A percentile compares a stretch with the other conserved stretches of the same genome.
Conservation (phyloP, 108 stramenopile genomes). For the Schizochytrium sp. region DNA sequence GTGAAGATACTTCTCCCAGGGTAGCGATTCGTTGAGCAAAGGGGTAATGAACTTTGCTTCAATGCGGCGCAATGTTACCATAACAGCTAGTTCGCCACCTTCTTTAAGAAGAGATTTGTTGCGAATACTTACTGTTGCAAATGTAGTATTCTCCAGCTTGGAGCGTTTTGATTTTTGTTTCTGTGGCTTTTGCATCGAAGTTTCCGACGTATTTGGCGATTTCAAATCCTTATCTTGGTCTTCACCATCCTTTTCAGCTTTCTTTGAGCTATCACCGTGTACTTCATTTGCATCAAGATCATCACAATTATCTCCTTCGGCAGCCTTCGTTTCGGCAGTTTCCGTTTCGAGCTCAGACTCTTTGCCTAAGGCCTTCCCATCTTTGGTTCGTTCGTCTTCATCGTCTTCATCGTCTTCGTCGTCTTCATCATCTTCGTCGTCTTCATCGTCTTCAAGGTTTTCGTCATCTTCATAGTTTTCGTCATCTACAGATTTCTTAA, state of each 20-base stretch:
- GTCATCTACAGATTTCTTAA: background rate
- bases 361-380: background rate
- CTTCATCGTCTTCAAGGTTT: background rate
- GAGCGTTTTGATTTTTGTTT: background rate
- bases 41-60: background rate
- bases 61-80: conserved; percentile 15
- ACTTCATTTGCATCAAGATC: background rate
- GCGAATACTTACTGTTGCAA: background rate
- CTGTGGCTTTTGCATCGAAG: no score
- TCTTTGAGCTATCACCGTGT: background rate
- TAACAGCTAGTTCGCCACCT: conserved; percentile 41
- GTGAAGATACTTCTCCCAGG: conserved; percentile 55
- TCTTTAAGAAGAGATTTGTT: conserved; percentile 6
- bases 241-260: no score
- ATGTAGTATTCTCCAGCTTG: background rate
- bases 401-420: background rate
- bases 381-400: background rate
- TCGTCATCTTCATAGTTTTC: background rate
- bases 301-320: background rate
- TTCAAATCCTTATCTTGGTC: no score
- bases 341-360: background rate
- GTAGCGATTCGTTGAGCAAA: background rate
- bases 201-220: no score
- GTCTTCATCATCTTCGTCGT: background rate
- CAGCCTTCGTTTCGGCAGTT: background rate